Percentiles rank a stretch among this genome's conserved stretches.
Evolutionary conservation across 768 basidiomycete species (phyloP).

Genomic region (Naganishia kalamii): DNA sequence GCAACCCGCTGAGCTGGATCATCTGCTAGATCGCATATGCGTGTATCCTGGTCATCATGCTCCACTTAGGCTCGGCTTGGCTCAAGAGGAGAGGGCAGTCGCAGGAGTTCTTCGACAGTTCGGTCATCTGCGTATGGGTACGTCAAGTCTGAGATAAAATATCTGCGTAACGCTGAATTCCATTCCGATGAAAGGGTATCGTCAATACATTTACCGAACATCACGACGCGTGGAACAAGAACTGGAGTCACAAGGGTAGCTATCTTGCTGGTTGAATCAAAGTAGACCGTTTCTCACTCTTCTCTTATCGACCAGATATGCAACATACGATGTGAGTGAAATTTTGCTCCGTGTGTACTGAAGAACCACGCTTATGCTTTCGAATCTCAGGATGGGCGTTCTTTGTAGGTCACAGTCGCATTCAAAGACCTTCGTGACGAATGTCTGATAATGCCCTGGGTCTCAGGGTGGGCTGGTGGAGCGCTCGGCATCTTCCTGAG

Average conservation of each 20-base stretch:
- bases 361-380: constrained; percentile 50
- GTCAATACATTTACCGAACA: constrained; percentile 94
- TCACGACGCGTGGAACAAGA: constrained; percentile 53
- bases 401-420: constrained; percentile 53
- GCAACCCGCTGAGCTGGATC: not conserved
- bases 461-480: constrained; percentile 82
- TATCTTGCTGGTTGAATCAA: not conserved
- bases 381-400: constrained; percentile 58
- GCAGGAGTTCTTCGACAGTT: constrained; percentile 48
- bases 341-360: not conserved
- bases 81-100: constrained; percentile 35
- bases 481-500: constrained; percentile 72
- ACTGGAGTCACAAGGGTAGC: constrained; percentile 70
- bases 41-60: constrained; percentile 67
- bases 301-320: constrained; percentile 52
- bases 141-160: constrained; percentile 8
- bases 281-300: not conserved
- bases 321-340: constrained; percentile 61
- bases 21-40: constrained; percentile 63
- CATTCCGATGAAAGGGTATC: constrained; percentile 42
- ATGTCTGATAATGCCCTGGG: not conserved
- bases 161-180: not conserved
- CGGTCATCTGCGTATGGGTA: constrained; percentile 47
- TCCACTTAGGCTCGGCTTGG: constrained; percentile 74
- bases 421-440: not conserved